Evolutionary conservation across 177 flowering plant genomes (phyloP).

Genomic region (Vitis hybrid): DNA sequence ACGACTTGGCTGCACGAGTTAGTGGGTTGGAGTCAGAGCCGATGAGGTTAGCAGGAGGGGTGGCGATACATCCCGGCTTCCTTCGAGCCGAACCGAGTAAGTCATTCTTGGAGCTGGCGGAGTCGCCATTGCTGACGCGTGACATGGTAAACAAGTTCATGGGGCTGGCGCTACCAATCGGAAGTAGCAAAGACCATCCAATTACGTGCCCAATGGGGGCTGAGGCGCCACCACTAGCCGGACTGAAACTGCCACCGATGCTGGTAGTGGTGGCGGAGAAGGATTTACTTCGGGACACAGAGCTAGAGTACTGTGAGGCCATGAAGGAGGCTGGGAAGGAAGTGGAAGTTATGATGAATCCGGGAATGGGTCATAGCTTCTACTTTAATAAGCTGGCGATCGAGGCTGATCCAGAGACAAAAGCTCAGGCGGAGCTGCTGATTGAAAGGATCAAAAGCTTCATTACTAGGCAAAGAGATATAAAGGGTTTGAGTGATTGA

Average conservation of each 20-base stretch:
- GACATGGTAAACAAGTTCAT: slow-evolving; percentile 49
- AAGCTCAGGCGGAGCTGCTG: neutral
- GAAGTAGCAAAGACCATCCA: slow-evolving; percentile 39
- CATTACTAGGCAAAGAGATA: neutral
- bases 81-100: slow-evolving; percentile 24
- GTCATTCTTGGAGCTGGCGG: slow-evolving; percentile 29
- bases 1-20: neutral
- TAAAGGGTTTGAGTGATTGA: neutral
- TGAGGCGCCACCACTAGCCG: slow-evolving; percentile 31
- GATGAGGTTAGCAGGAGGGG: slow-evolving; percentile 24
- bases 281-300: slow-evolving; percentile 7
- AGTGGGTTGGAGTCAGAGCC: neutral
- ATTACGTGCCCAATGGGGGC: slow-evolving; percentile 54
- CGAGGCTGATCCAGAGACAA: slow-evolving; percentile 5
- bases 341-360: slow-evolving; percentile 1
- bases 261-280: slow-evolving; percentile 13
- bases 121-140: slow-evolving; percentile 35
- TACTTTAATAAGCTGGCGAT: slow-evolving; percentile 13
- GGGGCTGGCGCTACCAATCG: slow-evolving; percentile 34
- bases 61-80: slow-evolving; percentile 40
- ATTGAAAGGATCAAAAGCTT: neutral
- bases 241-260: slow-evolving; percentile 26
- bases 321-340: slow-evolving; percentile 12
- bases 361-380: slow-evolving; percentile 10
- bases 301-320: slow-evolving; percentile 10